These are phyloP conservation scores for Apodospora peruviana DNA, from an alignment of 495 filamentous ascomycete genomes.

Conservation along the genomic window DNA sequence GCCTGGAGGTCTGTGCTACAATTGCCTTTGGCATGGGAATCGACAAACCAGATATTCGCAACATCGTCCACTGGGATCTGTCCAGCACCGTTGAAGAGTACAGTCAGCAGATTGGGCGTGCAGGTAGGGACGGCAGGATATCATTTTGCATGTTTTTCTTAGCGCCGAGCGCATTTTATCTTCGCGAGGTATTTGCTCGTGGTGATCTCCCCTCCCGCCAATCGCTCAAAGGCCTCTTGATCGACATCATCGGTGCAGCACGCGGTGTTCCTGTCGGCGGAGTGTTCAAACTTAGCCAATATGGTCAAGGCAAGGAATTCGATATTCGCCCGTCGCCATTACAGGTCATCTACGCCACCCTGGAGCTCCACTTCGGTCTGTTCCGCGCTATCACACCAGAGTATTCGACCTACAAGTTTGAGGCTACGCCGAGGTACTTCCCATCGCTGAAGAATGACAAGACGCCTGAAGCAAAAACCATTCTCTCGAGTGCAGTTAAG, in stretches of 20 bases:
- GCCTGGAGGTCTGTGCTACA: constrained; percentile 42
- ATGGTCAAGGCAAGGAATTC: constrained; percentile 34
- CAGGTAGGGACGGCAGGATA: constrained; percentile 46
- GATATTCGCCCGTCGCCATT: constrained; percentile 39
- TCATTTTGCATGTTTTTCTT: constrained; percentile 53
- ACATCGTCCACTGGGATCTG: constrained; percentile 51
- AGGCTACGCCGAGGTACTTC: constrained; percentile 22
- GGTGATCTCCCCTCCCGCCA: constrained; percentile 48
- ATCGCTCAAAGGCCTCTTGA: constrained; percentile 38
- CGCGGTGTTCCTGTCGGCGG: constrained; percentile 25
- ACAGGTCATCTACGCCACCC: constrained; percentile 42
- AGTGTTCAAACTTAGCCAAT: constrained; percentile 39
- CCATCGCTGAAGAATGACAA: constrained; percentile 15
- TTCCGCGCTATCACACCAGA: constrained; percentile 51
- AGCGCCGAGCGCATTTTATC: constrained; percentile 44
- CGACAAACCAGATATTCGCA: constrained; percentile 54
- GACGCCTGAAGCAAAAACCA: constrained; percentile 27
- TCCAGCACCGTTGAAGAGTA: constrained; percentile 53
- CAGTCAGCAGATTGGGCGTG: constrained; percentile 55
- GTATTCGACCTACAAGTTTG: constrained; percentile 48
- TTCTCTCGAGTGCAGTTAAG: constrained; percentile 29
- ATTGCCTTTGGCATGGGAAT: constrained; percentile 61
- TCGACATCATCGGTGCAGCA: constrained; percentile 36
- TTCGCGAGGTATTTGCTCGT: constrained; percentile 50
- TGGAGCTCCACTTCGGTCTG: constrained; percentile 50